Evolutionary conservation across 2,329 filamentous ascomycete genomes (phyloP), one percentile per base, ranked within the genome.

Genomic region (Mariannaea sp.): DNA sequence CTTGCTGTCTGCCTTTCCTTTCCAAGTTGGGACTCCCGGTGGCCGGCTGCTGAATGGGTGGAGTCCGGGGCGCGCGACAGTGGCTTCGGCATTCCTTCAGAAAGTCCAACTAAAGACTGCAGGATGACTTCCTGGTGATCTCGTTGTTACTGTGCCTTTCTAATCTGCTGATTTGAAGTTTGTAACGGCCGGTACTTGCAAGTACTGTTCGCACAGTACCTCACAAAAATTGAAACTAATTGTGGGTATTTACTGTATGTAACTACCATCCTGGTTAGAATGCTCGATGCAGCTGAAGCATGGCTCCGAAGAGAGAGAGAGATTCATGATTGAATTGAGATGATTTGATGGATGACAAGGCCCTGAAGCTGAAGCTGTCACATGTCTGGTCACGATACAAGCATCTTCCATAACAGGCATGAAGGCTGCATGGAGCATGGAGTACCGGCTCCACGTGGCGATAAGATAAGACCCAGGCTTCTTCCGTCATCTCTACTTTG

Each of bases 391-490:
- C 57, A 65, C 49, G 54, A 50, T 43, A 45, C 33, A 7, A 5
- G n/a, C 9, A 38, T 5, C 24, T 24, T 24, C 8, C 22, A n/a
- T n/a, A n/a, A n/a, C n/a, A n/a, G n/a, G n/a, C n/a, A n/a, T n/a
- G n/a, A n/a, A n/a, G n/a, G n/a, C n/a, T n/a, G n/a, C n/a, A n/a
- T n/a, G n/a, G n/a, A n/a, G n/a, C n/a, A 49, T 26, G 20, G 10
- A 19, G 35, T 22, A 24, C 13, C 22, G 24, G 10, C 29, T 24
- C 58, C 66, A 68, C 66, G 64, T 69, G 67, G 51, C 58, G 67
- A 69, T 69, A 68, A 69, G 67, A 69, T 69, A 69, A 67, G 60
- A 35, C 41, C 33, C 39, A 54, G 49, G 46, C 59, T 49, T 49
- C 56, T 50, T 58, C 59, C 61, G 55, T 65, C 62, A 65, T 63